Evolutionary conservation across 768 basidiomycete genomes (phyloP), one percentile per base, ranked within the genome.

Genomic region (Lyophyllum shimeji): DNA sequence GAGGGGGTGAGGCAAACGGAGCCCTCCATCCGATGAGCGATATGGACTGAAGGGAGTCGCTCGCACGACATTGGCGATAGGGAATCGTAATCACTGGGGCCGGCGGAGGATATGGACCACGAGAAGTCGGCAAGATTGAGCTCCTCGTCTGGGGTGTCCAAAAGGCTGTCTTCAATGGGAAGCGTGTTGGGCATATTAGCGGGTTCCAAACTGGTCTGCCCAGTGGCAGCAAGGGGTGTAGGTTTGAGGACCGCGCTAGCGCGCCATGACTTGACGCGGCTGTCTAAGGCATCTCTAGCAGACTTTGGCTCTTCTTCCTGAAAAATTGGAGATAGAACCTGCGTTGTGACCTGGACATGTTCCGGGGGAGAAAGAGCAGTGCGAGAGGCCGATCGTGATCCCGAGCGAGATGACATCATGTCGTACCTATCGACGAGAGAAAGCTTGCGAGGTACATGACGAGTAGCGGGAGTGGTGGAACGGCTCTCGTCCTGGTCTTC

Each of bases 401-500:
- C 74, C n/a, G 65, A 69, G 52, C 66, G 77, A 64, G 66, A 59
- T 6, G 78, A 77, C 20, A 68, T 59, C 2, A 69, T 55, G 51
- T 88, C 87, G 52, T 83, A 78, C 55, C 83, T 78, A 61, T 89
- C 86, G 2, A 90, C 76, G 8, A 90, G 78, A 0, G 88, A 89
- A 9, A 91, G 74, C 59, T 86, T 87, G 59, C 76, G 76, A 2
- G 88, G 89, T 27, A 80, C 69, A 70, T 86, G 83, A 34, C 85
- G 81, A 31, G 65, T 58, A 13, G 68, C 64, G 13, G 67, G 62
- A 13, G 74, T 62, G 31, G 59, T 71, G 34, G 74, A 75, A n/a
- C 73, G 70, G 5, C 65, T 68, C 11, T 68, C 71, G 21, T 82
- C 79, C 52, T 75, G 76, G 33, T 69, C 69, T 2, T 67, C 67